Evolutionary conservation across 2,329 filamentous ascomycete species (phyloP).

Genomic region (Allantophomopsis cytisporea): DNA sequence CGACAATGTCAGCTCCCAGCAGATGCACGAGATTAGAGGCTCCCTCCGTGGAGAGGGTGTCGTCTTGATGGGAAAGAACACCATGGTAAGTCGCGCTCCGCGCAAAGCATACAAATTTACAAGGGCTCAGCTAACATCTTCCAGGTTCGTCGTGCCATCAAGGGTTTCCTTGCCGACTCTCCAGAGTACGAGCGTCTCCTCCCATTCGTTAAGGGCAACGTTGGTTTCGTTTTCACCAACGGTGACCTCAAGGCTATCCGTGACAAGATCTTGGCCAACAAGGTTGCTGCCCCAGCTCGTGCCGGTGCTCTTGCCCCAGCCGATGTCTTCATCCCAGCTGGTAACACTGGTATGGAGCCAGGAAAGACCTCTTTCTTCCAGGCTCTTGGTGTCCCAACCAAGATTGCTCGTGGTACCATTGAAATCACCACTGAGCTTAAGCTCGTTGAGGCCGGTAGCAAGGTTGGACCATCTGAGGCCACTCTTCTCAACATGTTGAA

Average conservation of each 20-base stretch:
- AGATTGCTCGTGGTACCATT: slow-evolving; percentile 99
- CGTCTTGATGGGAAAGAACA: slow-evolving; percentile 99
- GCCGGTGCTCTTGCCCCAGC: slow-evolving; percentile 88
- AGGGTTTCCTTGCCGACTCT: slow-evolving; percentile 79
- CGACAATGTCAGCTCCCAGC: slow-evolving; percentile 99
- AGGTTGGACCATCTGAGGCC: slow-evolving; percentile 98
- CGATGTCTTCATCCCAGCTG: slow-evolving; percentile 91
- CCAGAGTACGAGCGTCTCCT: slow-evolving; percentile 98
- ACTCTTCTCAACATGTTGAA: slow-evolving; percentile 99
- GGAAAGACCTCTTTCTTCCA: slow-evolving; percentile 99
- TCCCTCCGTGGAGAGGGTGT: slow-evolving; percentile 83
- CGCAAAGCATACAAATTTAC: too few relatives aligned
- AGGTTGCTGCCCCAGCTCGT: slow-evolving; percentile 94
- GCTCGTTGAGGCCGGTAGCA: slow-evolving; percentile 83
- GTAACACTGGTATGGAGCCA: slow-evolving; percentile 99
- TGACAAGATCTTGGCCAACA: slow-evolving; percentile 91
- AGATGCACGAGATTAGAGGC: slow-evolving; percentile 99
- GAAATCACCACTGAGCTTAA: slow-evolving; percentile 98
- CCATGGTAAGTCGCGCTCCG: slow-evolving; percentile 57
- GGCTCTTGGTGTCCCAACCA: slow-evolving; percentile 99
- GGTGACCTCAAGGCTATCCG: slow-evolving; percentile 81
- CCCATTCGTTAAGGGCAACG: slow-evolving; percentile 91
- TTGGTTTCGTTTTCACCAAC: slow-evolving; percentile 99
- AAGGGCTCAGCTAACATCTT: not conserved
- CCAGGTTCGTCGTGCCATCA: slow-evolving; percentile 88